phyloP scores from a whole-genome alignment of 768 basidiomycete genomes.

The Leccinum olivaceopallidum region DNA sequence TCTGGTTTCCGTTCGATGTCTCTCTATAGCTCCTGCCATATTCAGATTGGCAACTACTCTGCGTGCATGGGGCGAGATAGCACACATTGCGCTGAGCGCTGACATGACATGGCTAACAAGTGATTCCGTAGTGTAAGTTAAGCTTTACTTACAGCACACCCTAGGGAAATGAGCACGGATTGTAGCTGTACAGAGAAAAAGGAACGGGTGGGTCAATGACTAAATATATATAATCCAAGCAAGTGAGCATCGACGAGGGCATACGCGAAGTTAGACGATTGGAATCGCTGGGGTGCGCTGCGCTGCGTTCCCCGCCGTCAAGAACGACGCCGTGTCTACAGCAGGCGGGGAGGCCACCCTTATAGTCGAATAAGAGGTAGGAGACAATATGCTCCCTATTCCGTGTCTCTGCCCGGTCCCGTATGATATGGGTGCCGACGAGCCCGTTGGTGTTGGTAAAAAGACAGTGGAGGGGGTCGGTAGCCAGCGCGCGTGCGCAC shows the following conservation, averaged over 20 bases:
- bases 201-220: too few species aligned
- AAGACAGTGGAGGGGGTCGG: conserved; percentile 13
- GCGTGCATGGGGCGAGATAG: too few species aligned
- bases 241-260: not conserved
- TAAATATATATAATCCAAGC: not conserved
- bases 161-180: too few species aligned
- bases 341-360: conserved; percentile 10
- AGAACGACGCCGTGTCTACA: conserved; percentile 13
- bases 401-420: not conserved
- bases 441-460: not conserved
- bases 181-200: too few species aligned
- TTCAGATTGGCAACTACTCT: too few species aligned
- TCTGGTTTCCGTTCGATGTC: too few species aligned
- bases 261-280: conserved; percentile 15
- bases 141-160: too few species aligned
- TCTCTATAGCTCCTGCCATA: too few species aligned
- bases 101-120: too few species aligned
- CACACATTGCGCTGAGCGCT: too few species aligned
- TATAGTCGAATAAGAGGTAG: conserved; percentile 2
- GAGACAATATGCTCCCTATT: not conserved
- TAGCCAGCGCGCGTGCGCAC: conserved; percentile 7
- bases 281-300: conserved; percentile 20
- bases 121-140: too few species aligned
- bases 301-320: conserved; percentile 2
- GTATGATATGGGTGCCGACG: conserved; percentile 5